Base-by-base conservation (phyloP, 495 filamentous ascomycete genomes). In the Usnea hakonensis region DNA sequence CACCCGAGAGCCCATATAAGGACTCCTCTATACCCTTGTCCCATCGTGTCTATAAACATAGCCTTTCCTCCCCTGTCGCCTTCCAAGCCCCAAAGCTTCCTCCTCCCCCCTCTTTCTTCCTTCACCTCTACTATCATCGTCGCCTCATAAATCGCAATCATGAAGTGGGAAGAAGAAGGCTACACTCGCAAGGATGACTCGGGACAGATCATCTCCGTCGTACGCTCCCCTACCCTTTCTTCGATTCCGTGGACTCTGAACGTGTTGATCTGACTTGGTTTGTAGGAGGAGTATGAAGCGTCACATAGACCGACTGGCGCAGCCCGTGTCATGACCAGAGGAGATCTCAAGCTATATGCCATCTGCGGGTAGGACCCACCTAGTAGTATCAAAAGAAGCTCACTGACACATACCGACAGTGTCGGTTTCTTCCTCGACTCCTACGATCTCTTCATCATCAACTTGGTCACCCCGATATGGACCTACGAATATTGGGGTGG, bases 361-460 rank as follows among this genome's bases (percentile, higher is more conserved):
- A 62, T 62, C 53, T 62, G 60, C 60, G 60, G 60, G 60, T 62
- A 3, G 57, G 60, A 28, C n/a, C 6, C 28, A 36, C n/a, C 3
- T 46, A 1, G 21, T 19, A 37, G 7, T 16, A 46, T 23, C 14
- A 7, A 11, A 23, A 17, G 5, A 2, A 48, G 28, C 33, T 68
- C 11, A 61, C 67, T 62, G 21, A 62, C 54, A 16, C 16, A 23
- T n/a, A 1, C 48, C 9, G 3, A 38, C 32, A 62, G 40, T 62
- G 56, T 68, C 33, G 66, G 66, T 23, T 68, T 68, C 64, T 68
- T 68, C 38, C 61, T 62, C 1, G 68, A 70, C 54, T 65, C 68
- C 16, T 88, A 88, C 72, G 83, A 86, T 65, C 87, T 91, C 75
- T 95, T 94, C 70, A 87, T 89, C 52, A 88, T 93, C 71, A 88